These are phyloP conservation scores for Pestalotiopsis sp. DNA, from an alignment of 2,329 filamentous ascomycete species.

Conservation along the genomic window DNA sequence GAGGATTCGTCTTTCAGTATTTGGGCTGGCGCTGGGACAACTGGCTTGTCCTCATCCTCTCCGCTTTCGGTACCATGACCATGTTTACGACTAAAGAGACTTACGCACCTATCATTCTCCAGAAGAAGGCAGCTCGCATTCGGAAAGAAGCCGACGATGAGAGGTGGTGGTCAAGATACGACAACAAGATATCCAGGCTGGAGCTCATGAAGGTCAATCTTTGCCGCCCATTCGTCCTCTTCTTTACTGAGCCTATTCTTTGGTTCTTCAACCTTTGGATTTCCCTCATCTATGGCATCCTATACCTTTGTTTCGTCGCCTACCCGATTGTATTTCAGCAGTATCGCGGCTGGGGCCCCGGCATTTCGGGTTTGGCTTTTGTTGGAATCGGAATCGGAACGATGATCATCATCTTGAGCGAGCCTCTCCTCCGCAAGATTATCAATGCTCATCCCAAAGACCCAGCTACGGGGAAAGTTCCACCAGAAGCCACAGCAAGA, in stretches of 20 bases:
- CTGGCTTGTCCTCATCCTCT: constrained; percentile 78
- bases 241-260: constrained; percentile 79
- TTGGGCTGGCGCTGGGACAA: constrained; percentile 89
- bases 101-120: constrained; percentile 72
- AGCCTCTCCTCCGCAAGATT: constrained; percentile 74
- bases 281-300: constrained; percentile 81
- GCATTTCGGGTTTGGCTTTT: constrained; percentile 77
- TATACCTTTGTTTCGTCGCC: constrained; percentile 89
- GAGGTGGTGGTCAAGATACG: constrained; percentile 80
- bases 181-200: constrained; percentile 67
- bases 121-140: constrained; percentile 63
- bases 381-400: constrained; percentile 69
- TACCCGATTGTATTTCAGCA: constrained; percentile 84
- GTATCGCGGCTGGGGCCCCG: constrained; percentile 74
- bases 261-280: constrained; percentile 73
- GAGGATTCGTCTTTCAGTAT: constrained; percentile 77
- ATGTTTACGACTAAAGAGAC: constrained; percentile 71
- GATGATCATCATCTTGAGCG: constrained; percentile 61
- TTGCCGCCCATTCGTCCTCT: constrained; percentile 75
- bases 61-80: constrained; percentile 61
- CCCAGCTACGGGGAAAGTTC: constrained; percentile 70
- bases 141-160: constrained; percentile 72
- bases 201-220: constrained; percentile 75
- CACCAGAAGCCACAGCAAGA: constrained; percentile 80
- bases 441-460: constrained; percentile 79